Evolutionary conservation across 1,139 yeast genomes (phyloP), one percentile per base, ranked within the genome.

Genomic region (Suhomyces atakaporum): DNA sequence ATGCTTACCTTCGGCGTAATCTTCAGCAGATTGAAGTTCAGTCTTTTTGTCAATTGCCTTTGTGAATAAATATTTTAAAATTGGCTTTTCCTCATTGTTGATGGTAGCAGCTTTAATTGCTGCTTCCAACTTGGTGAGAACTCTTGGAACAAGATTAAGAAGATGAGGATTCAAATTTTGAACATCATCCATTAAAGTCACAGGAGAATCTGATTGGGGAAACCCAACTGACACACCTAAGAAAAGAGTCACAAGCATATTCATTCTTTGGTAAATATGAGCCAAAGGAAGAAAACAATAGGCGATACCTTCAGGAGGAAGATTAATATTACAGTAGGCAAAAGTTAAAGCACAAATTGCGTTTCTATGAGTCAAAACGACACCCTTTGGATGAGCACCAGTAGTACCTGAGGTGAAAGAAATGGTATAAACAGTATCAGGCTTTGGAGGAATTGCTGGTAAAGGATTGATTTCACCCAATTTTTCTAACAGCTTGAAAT

Each of bases 211-310:
- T 6, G 60, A 53, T 41, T 62, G 70, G 2, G 77, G 76, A 54
- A 70, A 64, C 4, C 73, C 73, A 27, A 72, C 46, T 7, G 64
- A 55, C 11, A 56, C 45, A 21, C 69, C 72, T 27, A 44, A 29
- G 23, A 61, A 48, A 11, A 40, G 76, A 48, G 50, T 54, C 30
- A 47, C 50, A 10, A 51, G 42, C 23, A 63, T 37, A 23, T 56
- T 53, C 57, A 59, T 59, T 41, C 75, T 54, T 45, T 82, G 86
- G 53, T 75, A 82, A 43, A 84, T 83, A 56, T 84, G 90, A 1
- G 90, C 88, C 51, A 81, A 63, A 0, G 89, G 89, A 38, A 82
- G 67, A 55, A 79, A 78, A 16, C 47, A 38, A 35, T 45, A 48
- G 13, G 31, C 15, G n/a, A 12, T 13, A 5, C 26, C 28, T 7